phyloP scores from a whole-genome alignment of 2,329 filamentous ascomycete genomes.

The Trichoderma asperellum region DNA sequence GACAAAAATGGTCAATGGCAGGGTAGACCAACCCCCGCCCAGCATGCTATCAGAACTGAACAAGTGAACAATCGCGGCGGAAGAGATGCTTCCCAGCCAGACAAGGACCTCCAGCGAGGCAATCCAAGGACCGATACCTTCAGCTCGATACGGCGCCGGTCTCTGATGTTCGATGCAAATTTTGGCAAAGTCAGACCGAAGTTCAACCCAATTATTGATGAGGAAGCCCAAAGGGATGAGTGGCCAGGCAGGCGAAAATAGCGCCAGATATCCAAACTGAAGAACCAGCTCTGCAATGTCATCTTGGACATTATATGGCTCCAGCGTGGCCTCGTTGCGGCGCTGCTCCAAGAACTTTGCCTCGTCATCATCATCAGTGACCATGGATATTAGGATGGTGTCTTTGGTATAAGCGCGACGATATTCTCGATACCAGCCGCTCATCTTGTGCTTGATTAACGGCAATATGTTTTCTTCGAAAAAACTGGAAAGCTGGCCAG shows the following conservation, averaged over 20 bases:
- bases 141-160: conserved; percentile 68
- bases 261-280: conserved; percentile 72
- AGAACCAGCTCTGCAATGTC: conserved; percentile 76
- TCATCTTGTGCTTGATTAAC: conserved; percentile 64
- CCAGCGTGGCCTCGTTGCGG: conserved; percentile 68
- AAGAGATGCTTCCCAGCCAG: conserved; percentile 74
- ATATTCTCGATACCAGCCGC: conserved; percentile 51
- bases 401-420: conserved; percentile 43
- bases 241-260: conserved; percentile 78
- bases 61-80: conserved; percentile 72
- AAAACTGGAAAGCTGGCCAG: conserved; percentile 71
- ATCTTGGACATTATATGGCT: conserved; percentile 71
- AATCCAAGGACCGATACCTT: conserved; percentile 76
- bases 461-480: conserved; percentile 74
- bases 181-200: conserved; percentile 77
- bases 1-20: conserved; percentile 72
- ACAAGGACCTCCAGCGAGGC: conserved; percentile 69
- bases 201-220: conserved; percentile 77
- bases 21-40: conserved; percentile 63
- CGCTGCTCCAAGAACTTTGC: conserved; percentile 64
- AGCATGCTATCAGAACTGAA: conserved; percentile 62
- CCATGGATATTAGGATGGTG: conserved; percentile 51
- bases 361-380: conserved; percentile 65
- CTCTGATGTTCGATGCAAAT: conserved; percentile 75
- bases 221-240: conserved; percentile 73